A percentile compares a stretch with the other conserved stretches of the same genome.
Conservation (phyloP, 805 yeast genomes). For the Millerozyma miso region DNA sequence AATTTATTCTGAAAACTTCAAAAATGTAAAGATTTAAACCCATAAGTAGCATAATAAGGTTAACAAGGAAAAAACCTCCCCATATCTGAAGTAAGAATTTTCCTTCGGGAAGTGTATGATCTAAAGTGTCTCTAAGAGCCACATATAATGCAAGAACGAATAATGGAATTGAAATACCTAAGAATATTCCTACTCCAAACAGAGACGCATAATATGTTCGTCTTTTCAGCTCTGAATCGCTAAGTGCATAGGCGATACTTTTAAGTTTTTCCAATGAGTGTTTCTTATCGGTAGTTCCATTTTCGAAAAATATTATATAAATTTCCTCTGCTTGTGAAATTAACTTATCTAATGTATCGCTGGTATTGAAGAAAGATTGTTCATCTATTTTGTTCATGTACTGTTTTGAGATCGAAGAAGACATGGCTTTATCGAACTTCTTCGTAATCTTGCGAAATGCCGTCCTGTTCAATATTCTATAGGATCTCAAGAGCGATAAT, state of each 20-base stretch:
- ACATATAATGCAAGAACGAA: conserved; percentile 52
- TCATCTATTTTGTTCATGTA: conserved; percentile 58
- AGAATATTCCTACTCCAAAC: conserved; percentile 60
- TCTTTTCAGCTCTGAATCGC: conserved; percentile 22
- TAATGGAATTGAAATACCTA: conserved; percentile 72
- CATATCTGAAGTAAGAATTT: conserved; percentile 73
- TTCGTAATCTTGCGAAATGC: conserved; percentile 87
- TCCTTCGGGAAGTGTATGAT: conserved; percentile 49
- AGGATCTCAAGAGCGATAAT: conserved; percentile 65
- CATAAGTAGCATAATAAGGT: conserved; percentile 59
- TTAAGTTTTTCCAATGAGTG: conserved; percentile 64
- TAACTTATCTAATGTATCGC: conserved; percentile 64
- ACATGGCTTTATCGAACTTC: conserved; percentile 78
- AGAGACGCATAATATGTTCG: conserved; percentile 38
- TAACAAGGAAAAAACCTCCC: conserved; percentile 80
- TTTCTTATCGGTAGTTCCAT: conserved; percentile 49
- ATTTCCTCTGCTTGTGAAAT: conserved; percentile 61
- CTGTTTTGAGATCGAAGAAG: conserved; percentile 35
- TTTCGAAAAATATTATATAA: conserved; percentile 62
- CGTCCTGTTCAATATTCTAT: conserved; percentile 72
- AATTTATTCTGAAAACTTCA: conserved; percentile 74
- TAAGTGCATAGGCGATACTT: conserved; percentile 38
- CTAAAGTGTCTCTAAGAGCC: conserved; percentile 42
- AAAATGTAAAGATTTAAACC: conserved; percentile 69
- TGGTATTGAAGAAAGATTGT: conserved; percentile 51